Base-by-base conservation (phyloP, 257 asterid species). In the Scutellaria minor region DNA sequence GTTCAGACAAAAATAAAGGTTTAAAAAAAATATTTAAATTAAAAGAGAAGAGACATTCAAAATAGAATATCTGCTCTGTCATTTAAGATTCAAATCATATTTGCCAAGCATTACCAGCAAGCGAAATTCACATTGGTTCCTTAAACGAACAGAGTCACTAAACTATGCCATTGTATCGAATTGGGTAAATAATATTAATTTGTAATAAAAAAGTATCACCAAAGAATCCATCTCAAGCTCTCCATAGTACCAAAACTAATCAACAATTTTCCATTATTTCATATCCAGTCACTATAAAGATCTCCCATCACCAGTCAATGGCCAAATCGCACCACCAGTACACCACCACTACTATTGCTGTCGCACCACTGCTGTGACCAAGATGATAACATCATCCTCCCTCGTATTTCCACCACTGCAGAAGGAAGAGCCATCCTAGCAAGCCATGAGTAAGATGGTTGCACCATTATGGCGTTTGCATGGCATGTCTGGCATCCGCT, bases 1-100 rank as follows among this genome's bases (percentile, higher is more conserved):
- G 83, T 81, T 72, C 69, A 51, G 72, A 82, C 74, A 75, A 35
- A 83, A 77, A 60, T 60, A 13, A 66, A 52, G 65, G 75, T 69
- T 31, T 31, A 31, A 31, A 31, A 31, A 31, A 24, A 1, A 24
- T 24, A 24, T 24, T 31, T 31, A 31, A 31, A 31, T 31, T 31
- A 2, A 31, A 60, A 73, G 40, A 66, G 69, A 73, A 65, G 48
- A 72, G 70, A n/a, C 40, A n/a, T 37, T 9, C 50, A 64, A 27
- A 51, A 50, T 47, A 63, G 71, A 70, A 61, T 51, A 72, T 56
- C 35, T 60, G 50, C 37, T 35, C 18, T 56, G 14, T 56, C 41
- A 10, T n/a, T 27, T 57, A 18, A 27, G 64, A 44, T 44, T 18
- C 18, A 57, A 12, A 22, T 57, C 44, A 7, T 3, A 57, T 11